Evolutionary conservation across 2,329 filamentous ascomycete genomes (phyloP).

Genomic region (Monilinia fructicola): DNA sequence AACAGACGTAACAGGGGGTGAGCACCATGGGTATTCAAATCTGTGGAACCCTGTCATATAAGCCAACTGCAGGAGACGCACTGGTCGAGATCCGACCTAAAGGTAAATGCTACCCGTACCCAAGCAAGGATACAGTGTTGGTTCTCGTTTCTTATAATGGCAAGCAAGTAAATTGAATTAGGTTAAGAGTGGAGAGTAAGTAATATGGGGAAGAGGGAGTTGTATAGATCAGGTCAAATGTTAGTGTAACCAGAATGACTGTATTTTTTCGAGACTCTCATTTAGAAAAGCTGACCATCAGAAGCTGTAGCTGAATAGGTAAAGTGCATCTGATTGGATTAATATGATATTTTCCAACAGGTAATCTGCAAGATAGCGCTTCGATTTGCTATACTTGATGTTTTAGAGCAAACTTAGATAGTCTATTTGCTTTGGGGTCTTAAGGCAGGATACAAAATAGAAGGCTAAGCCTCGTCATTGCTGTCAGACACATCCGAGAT

Average conservation of each 20-base stretch:
- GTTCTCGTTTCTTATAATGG: conserved; percentile 4
- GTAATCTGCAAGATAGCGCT: conserved; percentile 11
- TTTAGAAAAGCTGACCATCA: conserved; percentile 18
- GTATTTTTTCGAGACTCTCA: not conserved
- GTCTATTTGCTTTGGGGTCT: conserved; percentile 2
- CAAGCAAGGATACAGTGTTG: conserved; percentile 4
- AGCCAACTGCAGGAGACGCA: conserved; percentile 24
- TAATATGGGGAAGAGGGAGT: conserved; percentile 15
- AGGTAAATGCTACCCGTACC: conserved; percentile 8
- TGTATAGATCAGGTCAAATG: not conserved
- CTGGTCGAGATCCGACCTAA: conserved; percentile 20
- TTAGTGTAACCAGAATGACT: conserved; percentile 4
- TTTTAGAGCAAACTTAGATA: conserved; percentile 2
- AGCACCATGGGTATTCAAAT: conserved; percentile 19
- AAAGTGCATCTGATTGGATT: not conserved
- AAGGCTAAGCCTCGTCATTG: conserved; percentile 10
- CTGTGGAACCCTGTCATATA: conserved; percentile 17
- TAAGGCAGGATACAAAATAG: not conserved
- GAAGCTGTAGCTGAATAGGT: conserved; percentile 6
- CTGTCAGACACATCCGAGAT: conserved; percentile 4
- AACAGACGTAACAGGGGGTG: conserved; percentile 6
- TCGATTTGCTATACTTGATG: conserved; percentile 7
- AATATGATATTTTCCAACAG: conserved; percentile 16
- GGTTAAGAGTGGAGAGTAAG: conserved; percentile 5
- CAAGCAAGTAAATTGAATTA: not conserved